phyloP scores from a whole-genome alignment of 768 basidiomycete genomes.

The Naematelia encephala region DNA sequence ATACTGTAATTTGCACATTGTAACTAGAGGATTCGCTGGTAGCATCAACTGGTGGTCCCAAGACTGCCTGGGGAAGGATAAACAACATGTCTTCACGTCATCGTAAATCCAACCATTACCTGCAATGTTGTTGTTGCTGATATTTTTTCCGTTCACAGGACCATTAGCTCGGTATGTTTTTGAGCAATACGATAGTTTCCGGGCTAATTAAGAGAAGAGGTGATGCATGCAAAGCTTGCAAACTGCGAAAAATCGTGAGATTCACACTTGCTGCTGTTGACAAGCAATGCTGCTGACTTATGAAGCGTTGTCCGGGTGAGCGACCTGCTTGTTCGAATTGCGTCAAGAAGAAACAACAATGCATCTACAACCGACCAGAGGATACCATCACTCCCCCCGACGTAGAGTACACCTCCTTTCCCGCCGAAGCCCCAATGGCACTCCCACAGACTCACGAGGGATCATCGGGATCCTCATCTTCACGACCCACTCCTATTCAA shows the following conservation, averaged over 20 bases:
- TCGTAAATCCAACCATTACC: neutral
- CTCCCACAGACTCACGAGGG: neutral
- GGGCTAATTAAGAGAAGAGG: neutral
- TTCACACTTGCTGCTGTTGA: neutral
- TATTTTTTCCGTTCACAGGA: neutral
- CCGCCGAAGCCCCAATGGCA: neutral
- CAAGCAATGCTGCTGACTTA: neutral
- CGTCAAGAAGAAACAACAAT: neutral
- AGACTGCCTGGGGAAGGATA: neutral
- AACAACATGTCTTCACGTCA: neutral
- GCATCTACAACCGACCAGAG: conserved; percentile 3
- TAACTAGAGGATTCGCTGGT: too few relatives aligned
- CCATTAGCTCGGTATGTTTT: neutral
- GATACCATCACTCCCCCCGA: neutral
- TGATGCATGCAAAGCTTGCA: conserved; percentile 5
- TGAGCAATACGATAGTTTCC: neutral
- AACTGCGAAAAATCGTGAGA: conserved; percentile 3
- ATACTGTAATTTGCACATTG: too few relatives aligned
- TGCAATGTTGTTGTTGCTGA: neutral
- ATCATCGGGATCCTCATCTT: neutral
- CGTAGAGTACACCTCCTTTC: neutral
- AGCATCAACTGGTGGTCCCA: neutral
- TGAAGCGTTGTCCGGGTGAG: conserved; percentile 1
- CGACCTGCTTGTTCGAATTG: neutral
- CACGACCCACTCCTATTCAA: neutral